phyloP scores from a whole-genome alignment of 2,329 filamentous ascomycete genomes.

The Claviceps pusilla region DNA sequence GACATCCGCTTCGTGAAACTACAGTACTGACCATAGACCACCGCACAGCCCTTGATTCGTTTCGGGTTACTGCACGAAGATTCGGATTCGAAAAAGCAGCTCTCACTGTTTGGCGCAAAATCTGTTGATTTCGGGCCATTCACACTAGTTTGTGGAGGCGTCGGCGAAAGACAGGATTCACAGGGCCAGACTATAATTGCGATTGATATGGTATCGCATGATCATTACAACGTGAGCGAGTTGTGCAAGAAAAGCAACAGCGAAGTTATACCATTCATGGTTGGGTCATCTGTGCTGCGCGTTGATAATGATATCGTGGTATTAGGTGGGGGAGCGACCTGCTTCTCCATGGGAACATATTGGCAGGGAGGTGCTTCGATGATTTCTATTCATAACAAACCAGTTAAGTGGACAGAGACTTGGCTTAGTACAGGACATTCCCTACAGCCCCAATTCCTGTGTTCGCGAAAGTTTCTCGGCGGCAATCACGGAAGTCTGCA shows the following conservation, averaged over 20 bases:
- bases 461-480: conserved; percentile 15
- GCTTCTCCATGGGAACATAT: conserved; percentile 79
- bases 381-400: conserved; percentile 12
- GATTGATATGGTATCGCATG: conserved; percentile 14
- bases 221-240: conserved; percentile 16
- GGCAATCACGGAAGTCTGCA: conserved; percentile 2
- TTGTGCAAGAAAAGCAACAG: conserved; percentile 3
- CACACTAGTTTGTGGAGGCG: conserved; percentile 18
- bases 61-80: conserved; percentile 9
- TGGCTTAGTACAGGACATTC: neutral
- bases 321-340: conserved; percentile 69
- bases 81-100: neutral
- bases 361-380: conserved; percentile 54
- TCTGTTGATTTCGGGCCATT: conserved; percentile 10
- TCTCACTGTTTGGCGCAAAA: conserved; percentile 21
- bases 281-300: conserved; percentile 47
- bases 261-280: conserved; percentile 42
- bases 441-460: conserved; percentile 9
- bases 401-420: neutral
- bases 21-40: neutral
- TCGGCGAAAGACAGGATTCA: conserved; percentile 13
- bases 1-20: neutral
- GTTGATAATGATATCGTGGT: conserved; percentile 41
- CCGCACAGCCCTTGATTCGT: conserved; percentile 12
- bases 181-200: conserved; percentile 17